Evolutionary conservation across 2,329 filamentous ascomycete species (phyloP), one percentile per base, ranked within the genome.

Genomic region (Penicillium palitans): DNA sequence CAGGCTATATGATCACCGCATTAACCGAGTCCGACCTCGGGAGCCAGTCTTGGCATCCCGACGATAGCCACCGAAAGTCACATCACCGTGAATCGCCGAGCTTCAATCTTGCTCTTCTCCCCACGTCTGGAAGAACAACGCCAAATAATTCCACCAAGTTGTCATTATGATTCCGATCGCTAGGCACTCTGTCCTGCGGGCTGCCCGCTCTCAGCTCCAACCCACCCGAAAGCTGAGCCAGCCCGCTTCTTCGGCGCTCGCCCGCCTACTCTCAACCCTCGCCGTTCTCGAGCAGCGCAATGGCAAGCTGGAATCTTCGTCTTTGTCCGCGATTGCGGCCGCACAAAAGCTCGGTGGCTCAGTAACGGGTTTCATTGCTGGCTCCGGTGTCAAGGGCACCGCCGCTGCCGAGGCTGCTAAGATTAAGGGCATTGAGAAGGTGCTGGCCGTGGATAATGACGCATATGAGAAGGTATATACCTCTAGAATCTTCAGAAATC

Each of bases 211-310:
- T 47, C 81, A 81, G 71, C 74, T 84, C 59, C 74, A 75, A 55
- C 61, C 73, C 51, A 68, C 72, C 59, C 66, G 68, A 49, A 68
- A 71, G 59, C 69, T 72, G 72, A 78, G 74, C 71, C 78, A 74
- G 57, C 74, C 78, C 63, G 78, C 78, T 65, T 76, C 79, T 70
- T 86, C 85, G 57, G 81, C 84, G 61, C 78, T 89, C 64, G 82
- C 83, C 68, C 85, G 90, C 68, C 81, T 96, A 61, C 83, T 96
- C 59, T 97, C 93, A 51, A 95, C 93, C 37, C 84, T 99, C 57
- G 93, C 93, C 46, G 81, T 99, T 54, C 85, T 99, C 61, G 95
- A 99, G 79, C 95, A 98, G 78, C 87, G 88, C 70, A 90, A 96
- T 70, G 95, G 95, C 61, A 88, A 92, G 78, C 84, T 99, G 65